Percentiles rank a stretch among this genome's conserved stretches.
Conservation (phyloP, 805 yeast genomes). For the Tetrapisispora taiwanensis region DNA sequence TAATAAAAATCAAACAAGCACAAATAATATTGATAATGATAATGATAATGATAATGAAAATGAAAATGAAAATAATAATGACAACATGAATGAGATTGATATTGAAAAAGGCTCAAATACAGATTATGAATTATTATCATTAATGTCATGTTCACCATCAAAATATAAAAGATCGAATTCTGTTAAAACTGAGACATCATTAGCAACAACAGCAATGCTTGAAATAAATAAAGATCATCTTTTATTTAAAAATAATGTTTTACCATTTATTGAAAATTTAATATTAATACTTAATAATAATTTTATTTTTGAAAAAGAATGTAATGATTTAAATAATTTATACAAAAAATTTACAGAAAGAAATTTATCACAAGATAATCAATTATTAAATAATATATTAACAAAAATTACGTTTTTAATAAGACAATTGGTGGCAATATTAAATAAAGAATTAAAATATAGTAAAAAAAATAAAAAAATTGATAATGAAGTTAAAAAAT, state of each 20-base stretch:
- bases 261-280: conserved; percentile 17
- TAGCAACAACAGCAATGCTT: conserved; percentile 14
- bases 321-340: conserved; percentile 7
- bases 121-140: conserved; percentile 6
- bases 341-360: conserved; percentile 9
- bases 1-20: too few relatives aligned
- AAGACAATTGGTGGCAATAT: conserved; percentile 16
- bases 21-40: too few relatives aligned
- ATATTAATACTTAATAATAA: conserved; percentile 15
- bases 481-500: neutral
- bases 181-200: conserved; percentile 13
- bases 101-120: neutral
- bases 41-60: neutral
- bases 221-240: conserved; percentile 10
- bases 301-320: conserved; percentile 15
- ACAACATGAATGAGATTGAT: neutral
- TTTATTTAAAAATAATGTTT: conserved; percentile 11
- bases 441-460: conserved; percentile 18
- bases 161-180: conserved; percentile 5
- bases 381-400: conserved; percentile 10
- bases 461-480: conserved; percentile 3
- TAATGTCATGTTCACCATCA: conserved; percentile 18
- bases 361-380: conserved; percentile 4
- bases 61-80: neutral
- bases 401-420: conserved; percentile 13